Evolutionary conservation across 2,329 filamentous ascomycete species (phyloP), one percentile per base, ranked within the genome.

Genomic region (Claviceps cyperi): DNA sequence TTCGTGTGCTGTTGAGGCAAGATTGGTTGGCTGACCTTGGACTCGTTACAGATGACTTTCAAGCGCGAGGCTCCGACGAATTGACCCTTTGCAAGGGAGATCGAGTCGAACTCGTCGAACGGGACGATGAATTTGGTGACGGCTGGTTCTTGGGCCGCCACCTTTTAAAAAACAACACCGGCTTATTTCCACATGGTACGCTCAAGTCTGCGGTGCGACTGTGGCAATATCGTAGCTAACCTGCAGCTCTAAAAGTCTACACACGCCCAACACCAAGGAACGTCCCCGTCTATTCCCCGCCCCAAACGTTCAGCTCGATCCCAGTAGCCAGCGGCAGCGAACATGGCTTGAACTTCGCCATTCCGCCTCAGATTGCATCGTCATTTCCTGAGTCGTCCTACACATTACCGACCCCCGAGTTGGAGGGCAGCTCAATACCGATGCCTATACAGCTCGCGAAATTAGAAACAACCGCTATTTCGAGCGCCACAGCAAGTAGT

Each of bases 1-100:
- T 45, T 45, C 15, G 4, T 32, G 15, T 32, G 17, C 5, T 44
- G 24, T 35, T 36, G 4, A 14, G 32, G 40, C 2, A 38, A 44
- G 11, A 11, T 32, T 32, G 9, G 2, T 19, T 38, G 2, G 47
- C 53, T 54, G 13, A 56, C 53, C 32, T n/a, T 11, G 1, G 46
- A 5, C 35, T 49, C 53, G 39, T 35, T 43, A 43, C 52, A 94
- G 88, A 98, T 69, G 89, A 96, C 68, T 97, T 98, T 66, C 74
- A 82, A 58, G 90, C 91, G 51, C 82, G 92, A 57, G 94, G 89
- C 66, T 84, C 86, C 51, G 92, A 98, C 69, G 92, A 98, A 73
- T 75, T 98, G 62, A 94, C 81, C 58, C 75, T 98, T 56, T 74
- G 80, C 50, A 94, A 94, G 62, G 90, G 86, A 58, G 86, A 92